Evolutionary conservation across 768 basidiomycete genomes (phyloP).

Genomic region (Pleurotus platypus): DNA sequence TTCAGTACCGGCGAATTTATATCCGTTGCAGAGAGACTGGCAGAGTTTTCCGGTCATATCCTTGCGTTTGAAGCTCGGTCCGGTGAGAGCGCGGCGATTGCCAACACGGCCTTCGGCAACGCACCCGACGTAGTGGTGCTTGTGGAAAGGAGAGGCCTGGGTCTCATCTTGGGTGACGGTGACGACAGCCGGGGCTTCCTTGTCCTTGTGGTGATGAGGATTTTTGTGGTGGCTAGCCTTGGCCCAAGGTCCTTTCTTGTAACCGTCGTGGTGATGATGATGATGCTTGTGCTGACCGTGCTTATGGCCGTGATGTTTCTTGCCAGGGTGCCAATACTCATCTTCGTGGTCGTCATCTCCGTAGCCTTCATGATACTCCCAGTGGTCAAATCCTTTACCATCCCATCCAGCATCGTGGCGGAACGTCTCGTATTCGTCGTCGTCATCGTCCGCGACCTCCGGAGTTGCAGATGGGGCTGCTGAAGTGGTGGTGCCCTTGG

Average conservation of each 20-base stretch:
- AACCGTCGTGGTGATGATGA: neutral
- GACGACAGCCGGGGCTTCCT: neutral
- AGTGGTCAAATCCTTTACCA: constrained; percentile 1
- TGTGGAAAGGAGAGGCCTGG: neutral
- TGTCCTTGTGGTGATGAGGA: neutral
- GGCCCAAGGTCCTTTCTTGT: neutral
- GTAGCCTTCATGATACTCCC: constrained; percentile 8
- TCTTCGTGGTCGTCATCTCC: neutral
- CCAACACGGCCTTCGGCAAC: constrained; percentile 1
- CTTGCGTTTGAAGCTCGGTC: constrained; percentile 1
- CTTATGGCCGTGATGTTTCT: neutral
- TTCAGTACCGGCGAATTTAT: constrained; percentile 1
- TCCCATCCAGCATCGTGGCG: constrained; percentile 6
- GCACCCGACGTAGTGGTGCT: constrained; percentile 4
- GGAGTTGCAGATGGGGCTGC: neutral
- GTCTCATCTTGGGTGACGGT: neutral
- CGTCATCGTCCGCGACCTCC: neutral
- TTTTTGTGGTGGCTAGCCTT: neutral
- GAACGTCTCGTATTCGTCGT: constrained; percentile 2
- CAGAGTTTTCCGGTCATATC: constrained; percentile 7
- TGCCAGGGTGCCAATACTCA: neutral
- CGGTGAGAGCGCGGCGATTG: constrained; percentile 1
- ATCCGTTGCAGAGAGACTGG: constrained; percentile 2
- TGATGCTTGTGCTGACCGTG: neutral
- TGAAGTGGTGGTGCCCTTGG: neutral